Percentiles rank a stretch among this genome's conserved stretches.
These are phyloP conservation scores for Aschersonia sp. DNA, from an alignment of 2,329 filamentous ascomycete species.

Conservation along the genomic window DNA sequence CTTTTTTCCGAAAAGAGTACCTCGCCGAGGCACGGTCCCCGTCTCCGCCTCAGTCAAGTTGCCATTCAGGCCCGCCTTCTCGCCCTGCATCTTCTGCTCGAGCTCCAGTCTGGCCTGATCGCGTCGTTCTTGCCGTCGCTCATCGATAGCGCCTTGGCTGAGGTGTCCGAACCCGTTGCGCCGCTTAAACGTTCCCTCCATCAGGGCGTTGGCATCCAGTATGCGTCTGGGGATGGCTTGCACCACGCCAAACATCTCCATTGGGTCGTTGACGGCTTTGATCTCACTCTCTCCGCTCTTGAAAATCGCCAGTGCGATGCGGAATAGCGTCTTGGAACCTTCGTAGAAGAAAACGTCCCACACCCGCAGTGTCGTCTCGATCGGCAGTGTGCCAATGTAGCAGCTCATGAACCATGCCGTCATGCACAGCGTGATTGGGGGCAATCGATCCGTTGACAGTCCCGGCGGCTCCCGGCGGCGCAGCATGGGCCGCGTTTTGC, in stretches of 20 bases:
- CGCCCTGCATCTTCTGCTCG: slow-evolving; percentile 11
- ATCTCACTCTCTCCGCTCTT: slow-evolving; percentile 76
- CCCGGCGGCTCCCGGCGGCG: slow-evolving; percentile 23
- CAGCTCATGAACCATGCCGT: slow-evolving; percentile 98
- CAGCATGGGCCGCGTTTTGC: slow-evolving; percentile 22
- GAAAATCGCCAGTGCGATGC: slow-evolving; percentile 81
- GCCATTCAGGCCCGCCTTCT: slow-evolving; percentile 13
- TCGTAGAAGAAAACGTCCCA: slow-evolving; percentile 97
- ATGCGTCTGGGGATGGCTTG: slow-evolving; percentile 72
- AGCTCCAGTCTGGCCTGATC: slow-evolving; percentile 32
- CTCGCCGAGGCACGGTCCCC: slow-evolving; percentile 21
- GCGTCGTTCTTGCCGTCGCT: slow-evolving; percentile 54
- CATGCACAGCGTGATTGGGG: slow-evolving; percentile 82
- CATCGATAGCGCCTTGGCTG: slow-evolving; percentile 69
- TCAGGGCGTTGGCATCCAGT: slow-evolving; percentile 65
- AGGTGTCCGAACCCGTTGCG: slow-evolving; percentile 70
- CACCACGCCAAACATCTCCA: slow-evolving; percentile 92
- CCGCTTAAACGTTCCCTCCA: slow-evolving; percentile 72
- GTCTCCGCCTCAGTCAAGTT: slow-evolving; percentile 15
- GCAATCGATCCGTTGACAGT: slow-evolving; percentile 43
- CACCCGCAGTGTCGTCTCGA: slow-evolving; percentile 79
- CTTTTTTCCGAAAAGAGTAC: slow-evolving; percentile 30
- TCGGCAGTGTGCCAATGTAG: slow-evolving; percentile 83
- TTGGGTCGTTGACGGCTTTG: slow-evolving; percentile 64
- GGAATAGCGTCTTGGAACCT: slow-evolving; percentile 84